Conservation (phyloP, 1,284 basidiomycete species). For the Neonothopanus nambi region DNA sequence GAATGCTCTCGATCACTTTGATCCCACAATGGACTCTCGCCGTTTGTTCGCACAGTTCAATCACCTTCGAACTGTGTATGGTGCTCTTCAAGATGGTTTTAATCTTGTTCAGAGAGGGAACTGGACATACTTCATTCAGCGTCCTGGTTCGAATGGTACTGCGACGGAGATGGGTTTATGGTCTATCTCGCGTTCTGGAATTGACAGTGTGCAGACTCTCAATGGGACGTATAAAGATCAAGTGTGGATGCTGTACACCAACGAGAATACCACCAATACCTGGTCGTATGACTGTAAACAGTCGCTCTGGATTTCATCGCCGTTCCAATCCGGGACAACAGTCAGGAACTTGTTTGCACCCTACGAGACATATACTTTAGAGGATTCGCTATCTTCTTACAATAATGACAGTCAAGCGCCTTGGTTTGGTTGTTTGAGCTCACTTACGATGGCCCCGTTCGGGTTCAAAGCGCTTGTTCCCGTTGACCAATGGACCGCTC, state of each 20-base stretch:
- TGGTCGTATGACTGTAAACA: slow-evolving; percentile 64
- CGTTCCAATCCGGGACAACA: slow-evolving; percentile 58
- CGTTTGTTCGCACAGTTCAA: slow-evolving; percentile 75
- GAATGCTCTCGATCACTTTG: slow-evolving; percentile 91
- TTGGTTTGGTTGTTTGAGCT: slow-evolving; percentile 71
- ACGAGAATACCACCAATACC: slow-evolving; percentile 73
- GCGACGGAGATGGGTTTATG: slow-evolving; percentile 86
- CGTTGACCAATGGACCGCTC: slow-evolving; percentile 59
- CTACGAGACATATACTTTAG: slow-evolving; percentile 72
- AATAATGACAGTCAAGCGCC: slow-evolving; percentile 56
- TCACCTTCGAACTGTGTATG: slow-evolving; percentile 67
- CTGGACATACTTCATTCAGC: slow-evolving; percentile 75
- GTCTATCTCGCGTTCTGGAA: slow-evolving; percentile 71
- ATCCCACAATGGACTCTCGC: slow-evolving; percentile 77
- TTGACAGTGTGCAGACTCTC: slow-evolving; percentile 55
- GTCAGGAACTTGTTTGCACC: slow-evolving; percentile 82
- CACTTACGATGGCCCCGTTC: slow-evolving; percentile 68
- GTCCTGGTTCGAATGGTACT: slow-evolving; percentile 81
- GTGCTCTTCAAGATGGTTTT: slow-evolving; percentile 82
- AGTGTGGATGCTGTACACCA: slow-evolving; percentile 83
- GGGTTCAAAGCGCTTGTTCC: slow-evolving; percentile 85
- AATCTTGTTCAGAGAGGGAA: slow-evolving; percentile 78
- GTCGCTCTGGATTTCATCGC: slow-evolving; percentile 71
- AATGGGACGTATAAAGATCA: slow-evolving; percentile 60
- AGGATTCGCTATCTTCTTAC: slow-evolving; percentile 63